Percentiles rank a stretch among this genome's conserved stretches.
These are phyloP conservation scores for Talaromyces nanjingensis DNA, from an alignment of 495 filamentous ascomycete species.

Conservation along the genomic window DNA sequence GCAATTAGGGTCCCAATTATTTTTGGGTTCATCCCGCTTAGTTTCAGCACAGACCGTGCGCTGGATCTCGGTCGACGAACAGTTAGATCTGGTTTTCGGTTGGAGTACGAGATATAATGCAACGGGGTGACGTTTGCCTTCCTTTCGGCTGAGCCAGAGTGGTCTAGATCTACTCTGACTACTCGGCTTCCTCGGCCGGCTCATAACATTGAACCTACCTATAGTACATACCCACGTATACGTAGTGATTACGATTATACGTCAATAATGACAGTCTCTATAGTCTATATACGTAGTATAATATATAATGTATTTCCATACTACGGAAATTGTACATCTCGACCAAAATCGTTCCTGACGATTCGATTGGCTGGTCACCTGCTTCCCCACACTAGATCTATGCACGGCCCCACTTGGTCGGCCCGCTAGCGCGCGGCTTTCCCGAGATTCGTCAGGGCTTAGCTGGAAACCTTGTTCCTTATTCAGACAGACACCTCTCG, in stretches of 20 bases:
- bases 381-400: neutral
- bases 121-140: neutral
- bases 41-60: neutral
- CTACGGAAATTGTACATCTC: neutral
- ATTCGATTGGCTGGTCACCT: neutral
- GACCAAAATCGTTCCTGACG: neutral
- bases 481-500: neutral
- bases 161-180: neutral
- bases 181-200: neutral
- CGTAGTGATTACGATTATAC: neutral
- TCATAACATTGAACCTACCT: neutral
- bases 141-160: neutral
- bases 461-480: constrained; percentile 1
- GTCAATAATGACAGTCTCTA: neutral
- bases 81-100: neutral
- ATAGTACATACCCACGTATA: neutral
- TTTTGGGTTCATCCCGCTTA: neutral
- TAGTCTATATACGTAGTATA: neutral
- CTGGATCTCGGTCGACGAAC: neutral
- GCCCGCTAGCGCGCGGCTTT: constrained; percentile 10
- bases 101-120: neutral
- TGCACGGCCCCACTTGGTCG: neutral
- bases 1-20: neutral
- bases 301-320: neutral
- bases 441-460: constrained; percentile 9